These are phyloP conservation scores for Globisporangium viniferum DNA, from an alignment of 352 stramenopile genomes.

Conservation along the genomic window DNA sequence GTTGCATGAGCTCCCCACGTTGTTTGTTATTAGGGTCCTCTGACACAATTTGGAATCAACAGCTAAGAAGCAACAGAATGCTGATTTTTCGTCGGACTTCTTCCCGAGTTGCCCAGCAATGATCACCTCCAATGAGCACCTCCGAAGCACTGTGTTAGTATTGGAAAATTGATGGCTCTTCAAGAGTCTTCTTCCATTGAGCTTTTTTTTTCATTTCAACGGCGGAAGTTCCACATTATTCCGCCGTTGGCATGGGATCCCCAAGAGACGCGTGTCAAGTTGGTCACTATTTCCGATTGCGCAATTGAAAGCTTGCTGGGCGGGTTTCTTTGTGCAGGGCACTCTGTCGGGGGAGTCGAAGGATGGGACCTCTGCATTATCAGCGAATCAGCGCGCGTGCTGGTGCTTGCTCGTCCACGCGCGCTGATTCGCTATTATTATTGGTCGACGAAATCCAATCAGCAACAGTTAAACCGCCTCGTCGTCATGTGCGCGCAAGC, in stretches of 20 bases:
- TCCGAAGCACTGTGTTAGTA: no score
- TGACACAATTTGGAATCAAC: background rate
- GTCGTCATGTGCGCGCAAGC: slow-evolving; percentile 1
- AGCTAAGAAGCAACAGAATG: no score
- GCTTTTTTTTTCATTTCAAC: background rate
- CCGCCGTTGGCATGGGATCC: background rate
- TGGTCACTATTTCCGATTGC: slow-evolving; percentile 5
- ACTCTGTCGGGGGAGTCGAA: background rate
- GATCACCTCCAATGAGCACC: no score
- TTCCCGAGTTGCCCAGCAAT: no score
- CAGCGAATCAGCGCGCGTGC: slow-evolving; percentile 7
- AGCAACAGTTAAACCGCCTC: slow-evolving; percentile 1
- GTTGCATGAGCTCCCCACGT: background rate
- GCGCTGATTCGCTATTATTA: slow-evolving; percentile 9
- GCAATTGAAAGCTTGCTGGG: background rate
- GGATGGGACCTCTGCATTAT: background rate
- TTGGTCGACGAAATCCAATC: slow-evolving; percentile 11
- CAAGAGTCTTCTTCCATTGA: no score
- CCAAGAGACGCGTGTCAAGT: background rate
- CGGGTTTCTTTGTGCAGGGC: background rate
- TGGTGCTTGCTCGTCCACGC: background rate
- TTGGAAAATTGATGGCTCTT: no score
- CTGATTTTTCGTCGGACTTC: no score
- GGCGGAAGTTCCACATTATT: background rate
- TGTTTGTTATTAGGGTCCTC: background rate